These are phyloP conservation scores for Rhodotorula sp. DNA, from an alignment of 1,284 basidiomycete genomes.

Conservation along the genomic window DNA sequence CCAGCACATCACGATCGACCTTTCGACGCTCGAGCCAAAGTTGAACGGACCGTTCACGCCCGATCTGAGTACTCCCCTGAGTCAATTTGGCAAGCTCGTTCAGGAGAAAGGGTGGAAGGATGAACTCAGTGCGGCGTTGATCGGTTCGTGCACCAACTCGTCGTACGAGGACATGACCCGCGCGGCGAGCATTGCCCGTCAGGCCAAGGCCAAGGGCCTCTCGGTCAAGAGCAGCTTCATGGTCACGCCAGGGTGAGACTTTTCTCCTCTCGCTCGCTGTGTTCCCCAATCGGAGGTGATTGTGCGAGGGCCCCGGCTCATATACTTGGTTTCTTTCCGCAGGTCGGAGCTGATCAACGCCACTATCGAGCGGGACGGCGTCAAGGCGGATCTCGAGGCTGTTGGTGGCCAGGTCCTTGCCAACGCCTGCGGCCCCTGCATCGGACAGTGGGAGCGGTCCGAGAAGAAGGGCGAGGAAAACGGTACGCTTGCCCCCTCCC, in stretches of 20 bases:
- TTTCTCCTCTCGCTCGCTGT: too few species aligned
- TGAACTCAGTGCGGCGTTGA: conserved; percentile 83
- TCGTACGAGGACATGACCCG: conserved; percentile 74
- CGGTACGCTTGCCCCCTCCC: conserved; percentile 55
- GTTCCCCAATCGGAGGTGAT: neutral
- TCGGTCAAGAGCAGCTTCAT: conserved; percentile 87
- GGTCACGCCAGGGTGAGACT: conserved; percentile 72
- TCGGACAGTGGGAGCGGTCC: conserved; percentile 97
- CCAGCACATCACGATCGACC: conserved; percentile 89
- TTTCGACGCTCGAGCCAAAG: conserved; percentile 88
- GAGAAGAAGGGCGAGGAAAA: conserved; percentile 90
- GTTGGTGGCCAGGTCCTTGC: conserved; percentile 91
- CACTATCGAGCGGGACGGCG: conserved; percentile 91
- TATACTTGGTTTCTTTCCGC: neutral
- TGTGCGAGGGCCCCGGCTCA: too few species aligned
- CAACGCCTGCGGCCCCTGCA: conserved; percentile 98
- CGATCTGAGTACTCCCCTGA: conserved; percentile 93
- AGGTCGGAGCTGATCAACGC: conserved; percentile 95
- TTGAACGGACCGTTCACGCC: conserved; percentile 99
- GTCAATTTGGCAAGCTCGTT: conserved; percentile 79
- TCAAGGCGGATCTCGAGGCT: conserved; percentile 73
- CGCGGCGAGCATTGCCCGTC: conserved; percentile 85
- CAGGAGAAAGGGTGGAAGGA: conserved; percentile 87
- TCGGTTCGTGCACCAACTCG: conserved; percentile 97
- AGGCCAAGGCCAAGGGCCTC: conserved; percentile 81